phyloP scores from a whole-genome alignment of 2,329 filamentous ascomycete genomes.

The Pseudogymnoascus sp. region DNA sequence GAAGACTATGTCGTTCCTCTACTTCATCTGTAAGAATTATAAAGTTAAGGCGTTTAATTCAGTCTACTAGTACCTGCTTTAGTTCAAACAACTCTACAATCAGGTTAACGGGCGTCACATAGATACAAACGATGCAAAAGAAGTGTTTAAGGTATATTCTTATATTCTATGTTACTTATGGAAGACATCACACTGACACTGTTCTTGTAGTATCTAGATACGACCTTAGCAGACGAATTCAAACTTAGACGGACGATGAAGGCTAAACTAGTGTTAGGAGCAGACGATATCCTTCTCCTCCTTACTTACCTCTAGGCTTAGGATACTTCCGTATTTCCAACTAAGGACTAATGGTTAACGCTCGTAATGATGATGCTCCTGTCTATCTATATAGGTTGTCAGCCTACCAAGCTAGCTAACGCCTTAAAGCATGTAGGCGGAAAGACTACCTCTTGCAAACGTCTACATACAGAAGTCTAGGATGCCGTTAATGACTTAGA shows the following conservation, averaged over 20 bases:
- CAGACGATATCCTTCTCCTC: slow-evolving; percentile 15
- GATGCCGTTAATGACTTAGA: too few species aligned
- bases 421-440: too few species aligned
- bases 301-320: slow-evolving; percentile 14
- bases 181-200: too few species aligned
- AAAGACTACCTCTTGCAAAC: too few species aligned
- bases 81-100: slow-evolving; percentile 22
- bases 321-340: slow-evolving; percentile 15
- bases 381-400: not conserved
- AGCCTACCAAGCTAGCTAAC: too few species aligned
- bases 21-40: slow-evolving; percentile 9
- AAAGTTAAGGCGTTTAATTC: slow-evolving; percentile 17
- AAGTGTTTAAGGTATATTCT: too few species aligned
- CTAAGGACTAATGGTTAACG: slow-evolving; percentile 13
- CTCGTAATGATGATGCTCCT: slow-evolving; percentile 15
- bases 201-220: too few species aligned
- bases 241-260: not conserved
- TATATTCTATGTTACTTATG: too few species aligned
- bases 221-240: too few species aligned
- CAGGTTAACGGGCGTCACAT: slow-evolving; percentile 14
- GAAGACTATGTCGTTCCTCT: slow-evolving; percentile 9
- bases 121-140: slow-evolving; percentile 14
- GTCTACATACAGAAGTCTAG: too few species aligned
- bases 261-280: slow-evolving; percentile 1
- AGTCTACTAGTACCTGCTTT: slow-evolving; percentile 19